phyloP scores from a whole-genome alignment of 2,329 filamentous ascomycete species.

The Fusarium sp. region DNA sequence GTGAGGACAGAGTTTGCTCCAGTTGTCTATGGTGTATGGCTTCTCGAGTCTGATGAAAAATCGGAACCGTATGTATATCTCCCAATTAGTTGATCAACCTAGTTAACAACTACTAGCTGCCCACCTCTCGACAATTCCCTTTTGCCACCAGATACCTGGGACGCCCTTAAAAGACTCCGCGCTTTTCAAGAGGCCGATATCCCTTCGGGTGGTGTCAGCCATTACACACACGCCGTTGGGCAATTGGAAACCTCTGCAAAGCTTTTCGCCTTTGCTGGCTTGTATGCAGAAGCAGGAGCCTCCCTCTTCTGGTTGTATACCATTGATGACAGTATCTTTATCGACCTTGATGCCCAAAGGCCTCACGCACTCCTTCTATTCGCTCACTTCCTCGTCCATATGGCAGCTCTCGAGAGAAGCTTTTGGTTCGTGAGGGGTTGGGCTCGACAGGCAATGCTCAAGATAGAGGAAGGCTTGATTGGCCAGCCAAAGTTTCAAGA shows the following conservation, averaged over 20 bases:
- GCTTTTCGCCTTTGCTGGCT: conserved; percentile 38
- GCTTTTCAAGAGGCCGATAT: conserved; percentile 38
- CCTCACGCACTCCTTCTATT: conserved; percentile 45
- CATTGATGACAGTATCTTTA: conserved; percentile 40
- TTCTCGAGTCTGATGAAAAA: conserved; percentile 15
- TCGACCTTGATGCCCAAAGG: conserved; percentile 40
- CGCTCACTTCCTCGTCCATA: conserved; percentile 41
- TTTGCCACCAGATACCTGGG: conserved; percentile 40
- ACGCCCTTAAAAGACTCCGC: conserved; percentile 32
- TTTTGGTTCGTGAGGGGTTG: conserved; percentile 46
- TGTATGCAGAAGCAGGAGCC: conserved; percentile 39
- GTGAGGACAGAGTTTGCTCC: conserved; percentile 42
- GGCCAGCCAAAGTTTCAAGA: conserved; percentile 33
- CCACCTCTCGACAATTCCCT: conserved; percentile 33
- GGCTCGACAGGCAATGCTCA: conserved; percentile 34
- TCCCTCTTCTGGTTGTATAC: conserved; percentile 44
- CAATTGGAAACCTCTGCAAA: conserved; percentile 31
- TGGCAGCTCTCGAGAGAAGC: conserved; percentile 40
- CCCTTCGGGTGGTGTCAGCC: conserved; percentile 24
- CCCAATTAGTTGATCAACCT: neutral
- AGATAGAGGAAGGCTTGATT: conserved; percentile 33
- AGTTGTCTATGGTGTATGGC: conserved; percentile 38
- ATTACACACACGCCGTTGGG: conserved; percentile 37
- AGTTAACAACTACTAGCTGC: conserved; percentile 17
- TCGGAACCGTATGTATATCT: conserved; percentile 9